These are phyloP conservation scores for Microcos paniculata DNA, from an alignment of 345 rosid species.

Conservation along the genomic window DNA sequence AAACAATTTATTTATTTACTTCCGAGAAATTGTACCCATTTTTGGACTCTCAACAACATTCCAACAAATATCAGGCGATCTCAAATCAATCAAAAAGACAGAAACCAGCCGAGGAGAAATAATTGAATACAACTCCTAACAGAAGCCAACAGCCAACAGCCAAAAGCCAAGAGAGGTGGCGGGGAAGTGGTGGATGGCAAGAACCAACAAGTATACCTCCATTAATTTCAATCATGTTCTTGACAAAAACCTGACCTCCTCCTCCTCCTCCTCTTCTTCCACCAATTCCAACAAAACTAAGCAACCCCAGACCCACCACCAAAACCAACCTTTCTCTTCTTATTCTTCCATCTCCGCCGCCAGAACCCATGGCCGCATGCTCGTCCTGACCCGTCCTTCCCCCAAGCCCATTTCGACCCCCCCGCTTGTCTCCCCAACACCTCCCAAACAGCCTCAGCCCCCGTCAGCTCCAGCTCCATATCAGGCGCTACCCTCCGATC, in stretches of 20 bases:
- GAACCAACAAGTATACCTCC: conserved; percentile 70
- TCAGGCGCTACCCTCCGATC: conserved; percentile 21
- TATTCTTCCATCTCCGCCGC: conserved; percentile 43
- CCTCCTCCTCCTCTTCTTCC: no score
- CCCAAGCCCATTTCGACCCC: conserved; percentile 44
- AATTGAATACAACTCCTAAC: neutral
- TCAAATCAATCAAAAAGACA: neutral
- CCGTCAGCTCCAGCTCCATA: conserved; percentile 17
- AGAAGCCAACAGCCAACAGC: neutral
- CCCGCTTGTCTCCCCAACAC: conserved; percentile 24
- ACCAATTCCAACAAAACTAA: conserved; percentile 19
- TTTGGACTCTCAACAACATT: no score
- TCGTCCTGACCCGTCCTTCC: conserved; percentile 72
- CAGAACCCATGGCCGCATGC: conserved; percentile 80
- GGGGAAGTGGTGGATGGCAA: conserved; percentile 66
- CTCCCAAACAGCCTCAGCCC: conserved; percentile 15
- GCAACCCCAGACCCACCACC: conserved; percentile 13
- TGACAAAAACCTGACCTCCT: conserved; percentile 41
- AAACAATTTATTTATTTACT: no score
- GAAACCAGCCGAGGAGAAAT: neutral
- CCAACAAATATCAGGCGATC: no score
- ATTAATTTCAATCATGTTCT: conserved; percentile 73
- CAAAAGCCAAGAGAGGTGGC: neutral
- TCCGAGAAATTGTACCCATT: no score
- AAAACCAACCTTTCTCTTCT: conserved; percentile 35